phyloP scores from a whole-genome alignment of 106 monocot species.

The Hemerocallis citrina region DNA sequence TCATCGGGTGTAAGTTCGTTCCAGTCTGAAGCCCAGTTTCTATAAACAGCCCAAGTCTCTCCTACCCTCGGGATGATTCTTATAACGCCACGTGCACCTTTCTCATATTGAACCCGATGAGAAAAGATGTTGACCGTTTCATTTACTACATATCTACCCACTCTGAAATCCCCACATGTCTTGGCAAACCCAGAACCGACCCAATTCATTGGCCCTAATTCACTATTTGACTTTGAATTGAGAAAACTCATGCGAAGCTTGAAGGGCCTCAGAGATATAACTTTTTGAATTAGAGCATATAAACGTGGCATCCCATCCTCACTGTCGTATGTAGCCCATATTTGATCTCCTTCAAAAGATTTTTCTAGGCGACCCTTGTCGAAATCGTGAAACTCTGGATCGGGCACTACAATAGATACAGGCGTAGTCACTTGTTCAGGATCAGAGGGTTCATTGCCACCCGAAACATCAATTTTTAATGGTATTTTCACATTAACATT shows the following conservation, averaged over 20 bases:
- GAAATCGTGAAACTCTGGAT: constrained; percentile 31
- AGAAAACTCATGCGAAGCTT: constrained; percentile 23
- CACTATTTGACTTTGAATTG: constrained; percentile 14
- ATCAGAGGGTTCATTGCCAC: not conserved
- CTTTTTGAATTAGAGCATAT: constrained; percentile 22
- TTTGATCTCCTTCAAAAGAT: constrained; percentile 13
- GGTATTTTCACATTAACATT: constrained; percentile 6
- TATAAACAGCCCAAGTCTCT: constrained; percentile 49
- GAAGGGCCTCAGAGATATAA: constrained; percentile 22
- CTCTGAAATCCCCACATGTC: constrained; percentile 33
- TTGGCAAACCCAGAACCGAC: constrained; percentile 20
- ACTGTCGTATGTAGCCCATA: constrained; percentile 28
- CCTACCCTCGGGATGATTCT: constrained; percentile 36
- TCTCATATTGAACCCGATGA: constrained; percentile 41
- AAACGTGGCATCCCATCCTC: constrained; percentile 37
- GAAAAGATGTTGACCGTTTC: constrained; percentile 44
- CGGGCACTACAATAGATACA: constrained; percentile 29
- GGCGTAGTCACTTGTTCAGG: constrained; percentile 5
- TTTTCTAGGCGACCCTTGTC: constrained; percentile 16
- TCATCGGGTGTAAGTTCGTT: constrained; percentile 36
- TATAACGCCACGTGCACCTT: constrained; percentile 32
- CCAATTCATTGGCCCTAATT: constrained; percentile 21
- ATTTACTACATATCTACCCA: constrained; percentile 24
- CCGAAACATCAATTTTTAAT: not conserved
- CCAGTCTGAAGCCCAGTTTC: constrained; percentile 50